Evolutionary conservation across 1,139 yeast genomes (phyloP).

Genomic region (Candida sanyaensis): DNA sequence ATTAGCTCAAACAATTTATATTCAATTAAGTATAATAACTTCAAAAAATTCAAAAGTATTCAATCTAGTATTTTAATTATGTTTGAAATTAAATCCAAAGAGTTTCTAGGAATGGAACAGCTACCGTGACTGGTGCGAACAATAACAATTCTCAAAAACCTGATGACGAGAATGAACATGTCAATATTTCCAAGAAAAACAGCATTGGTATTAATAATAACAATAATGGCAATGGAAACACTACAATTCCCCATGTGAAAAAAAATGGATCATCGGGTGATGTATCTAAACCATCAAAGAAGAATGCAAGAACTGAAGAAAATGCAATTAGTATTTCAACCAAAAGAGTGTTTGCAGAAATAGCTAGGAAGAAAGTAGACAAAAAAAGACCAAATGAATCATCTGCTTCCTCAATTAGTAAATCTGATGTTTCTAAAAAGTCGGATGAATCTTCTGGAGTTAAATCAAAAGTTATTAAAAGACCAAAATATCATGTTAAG

Average conservation of each 20-base stretch:
- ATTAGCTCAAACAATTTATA: not conserved
- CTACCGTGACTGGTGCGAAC: not conserved
- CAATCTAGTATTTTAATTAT: not conserved
- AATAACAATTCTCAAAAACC: not conserved
- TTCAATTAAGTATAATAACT: no score
- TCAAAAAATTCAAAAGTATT: not conserved
- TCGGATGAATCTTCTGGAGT: not conserved
- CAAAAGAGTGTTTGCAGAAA: not conserved
- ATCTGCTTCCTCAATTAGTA: constrained; percentile 3
- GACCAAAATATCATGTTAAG: constrained; percentile 1
- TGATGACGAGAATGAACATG: not conserved
- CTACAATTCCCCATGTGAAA: not conserved
- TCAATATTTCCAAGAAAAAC: not conserved
- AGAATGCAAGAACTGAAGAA: not conserved
- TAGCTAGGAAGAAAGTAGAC: constrained; percentile 1
- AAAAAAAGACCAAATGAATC: constrained; percentile 4
- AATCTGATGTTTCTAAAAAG: constrained; percentile 3
- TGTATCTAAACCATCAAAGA: not conserved
- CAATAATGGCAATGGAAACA: not conserved
- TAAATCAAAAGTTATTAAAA: not conserved
- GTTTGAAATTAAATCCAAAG: constrained; percentile 1
- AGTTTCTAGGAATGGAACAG: not conserved
- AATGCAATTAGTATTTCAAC: not conserved
- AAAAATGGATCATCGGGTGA: constrained; percentile 1
- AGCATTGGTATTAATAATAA: not conserved